Base-by-base conservation (phyloP, 2,329 filamentous ascomycete species). In the Ceratocystis eucalypticola region DNA sequence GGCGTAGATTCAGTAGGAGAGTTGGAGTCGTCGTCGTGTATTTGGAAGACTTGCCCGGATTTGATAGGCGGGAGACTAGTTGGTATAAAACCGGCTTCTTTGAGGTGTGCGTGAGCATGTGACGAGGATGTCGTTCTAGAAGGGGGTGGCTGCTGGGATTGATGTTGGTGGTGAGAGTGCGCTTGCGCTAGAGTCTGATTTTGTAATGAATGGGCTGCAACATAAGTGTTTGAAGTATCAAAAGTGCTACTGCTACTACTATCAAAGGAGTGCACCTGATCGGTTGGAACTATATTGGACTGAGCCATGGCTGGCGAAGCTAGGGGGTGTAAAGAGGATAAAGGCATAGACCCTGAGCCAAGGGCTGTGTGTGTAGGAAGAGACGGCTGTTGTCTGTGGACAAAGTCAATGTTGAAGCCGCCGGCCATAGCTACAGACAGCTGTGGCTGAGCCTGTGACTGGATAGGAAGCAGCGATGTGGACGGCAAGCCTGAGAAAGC, bases 21-120 rank as follows among this genome's bases (percentile, higher is more conserved):
- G 20, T 68, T 68, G 22, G 45, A 17, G 44, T 68, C 66, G n/a
- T 65, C 64, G 7, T 68, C 66, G 41, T 68, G 66, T 50, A 68
- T 68, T 48, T 66, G 66, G n/a, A 68, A 68, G 28, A 68, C 62
- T 17, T 65, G 55, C 0, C 66, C 66, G 5, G 66, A 65, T 33
- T 64, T 68, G 44, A 65, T 68, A 48, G 64, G 59, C 10, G 64
- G 33, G 12, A 63, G n/a, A 28, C 64, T 66, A 1, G 66, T 66
- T n/a, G 65, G 65, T 20, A 65, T 5, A 59, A 66, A 61, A 17
- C 61, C 61, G 10, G 41, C 22, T n/a, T 66, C 59, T 25, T 62
- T 59, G n/a, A 66, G 12, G 25, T 45, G 61, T 37, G 45, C 20
- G 41, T 33, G n/a, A 10, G 61, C 37, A 10, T 61, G 66, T 22